A percentile compares a stretch with the other conserved stretches of the same genome.
Evolutionary conservation across 352 stramenopile genomes (phyloP).

Genomic region (Hyaloperonospora brassicae): DNA sequence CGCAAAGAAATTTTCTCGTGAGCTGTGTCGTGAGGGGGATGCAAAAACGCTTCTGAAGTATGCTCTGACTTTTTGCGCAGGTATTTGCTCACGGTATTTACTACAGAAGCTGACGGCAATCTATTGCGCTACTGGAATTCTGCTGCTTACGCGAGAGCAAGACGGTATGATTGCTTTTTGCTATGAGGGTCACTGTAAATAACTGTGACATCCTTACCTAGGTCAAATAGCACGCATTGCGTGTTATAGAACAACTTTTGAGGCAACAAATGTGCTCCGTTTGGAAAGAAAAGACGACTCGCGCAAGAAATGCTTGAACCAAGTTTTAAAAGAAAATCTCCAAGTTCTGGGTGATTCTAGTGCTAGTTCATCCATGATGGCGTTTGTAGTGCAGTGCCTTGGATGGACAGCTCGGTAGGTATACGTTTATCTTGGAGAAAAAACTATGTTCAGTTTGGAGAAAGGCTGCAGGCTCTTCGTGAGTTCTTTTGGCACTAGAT

Average conservation of each 20-base stretch:
- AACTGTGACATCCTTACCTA: too few relatives aligned
- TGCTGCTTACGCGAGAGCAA: conserved; percentile 64
- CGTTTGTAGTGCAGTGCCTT: conserved; percentile 53
- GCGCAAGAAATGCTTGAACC: conserved; percentile 63
- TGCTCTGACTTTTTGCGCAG: conserved; percentile 21
- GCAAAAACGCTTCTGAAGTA: conserved; percentile 2
- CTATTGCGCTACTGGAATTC: conserved; percentile 62
- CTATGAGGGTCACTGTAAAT: not conserved
- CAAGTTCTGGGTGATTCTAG: conserved; percentile 46
- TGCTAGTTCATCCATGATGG: conserved; percentile 25
- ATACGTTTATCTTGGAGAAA: conserved; percentile 41
- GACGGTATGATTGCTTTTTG: conserved; percentile 30
- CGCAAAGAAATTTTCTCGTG: conserved; percentile 66
- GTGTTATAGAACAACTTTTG: conserved; percentile 39
- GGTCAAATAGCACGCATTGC: conserved; percentile 64
- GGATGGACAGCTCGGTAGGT: conserved; percentile 40
- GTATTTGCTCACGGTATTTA: conserved; percentile 51
- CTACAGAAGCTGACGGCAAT: conserved; percentile 51
- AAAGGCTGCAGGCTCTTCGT: conserved; percentile 54
- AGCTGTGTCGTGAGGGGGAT: conserved; percentile 6
- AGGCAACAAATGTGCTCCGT: conserved; percentile 35
- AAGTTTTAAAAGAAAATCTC: conserved; percentile 65
- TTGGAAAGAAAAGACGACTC: conserved; percentile 32
- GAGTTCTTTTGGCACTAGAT: conserved; percentile 60
- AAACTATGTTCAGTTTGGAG: conserved; percentile 59